A percentile compares a stretch with the other conserved stretches of the same genome.
phyloP scores from a whole-genome alignment of 352 stramenopile species.

The Phytophthora cactorum region DNA sequence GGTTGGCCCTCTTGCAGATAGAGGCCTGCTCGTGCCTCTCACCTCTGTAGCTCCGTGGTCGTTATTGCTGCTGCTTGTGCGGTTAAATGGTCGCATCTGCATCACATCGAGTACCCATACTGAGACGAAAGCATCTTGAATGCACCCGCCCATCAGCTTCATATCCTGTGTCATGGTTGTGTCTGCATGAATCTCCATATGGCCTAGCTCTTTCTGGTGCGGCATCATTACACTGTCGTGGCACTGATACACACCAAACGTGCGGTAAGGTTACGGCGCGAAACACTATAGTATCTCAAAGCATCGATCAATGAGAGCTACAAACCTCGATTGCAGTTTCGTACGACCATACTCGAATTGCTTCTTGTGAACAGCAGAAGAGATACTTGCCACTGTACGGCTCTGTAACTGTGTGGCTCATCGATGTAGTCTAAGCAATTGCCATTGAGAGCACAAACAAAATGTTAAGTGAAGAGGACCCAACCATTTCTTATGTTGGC shows the following conservation, averaged over 20 bases:
- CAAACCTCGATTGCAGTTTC: constrained; percentile 78
- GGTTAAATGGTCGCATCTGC: constrained; percentile 72
- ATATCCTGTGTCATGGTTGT: constrained; percentile 84
- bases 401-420: constrained; percentile 79
- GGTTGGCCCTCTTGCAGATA: constrained; percentile 22
- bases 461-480: neutral
- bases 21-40: constrained; percentile 19
- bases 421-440: constrained; percentile 69
- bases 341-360: constrained; percentile 86
- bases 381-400: constrained; percentile 84
- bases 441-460: neutral
- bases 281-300: neutral
- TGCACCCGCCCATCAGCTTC: constrained; percentile 83
- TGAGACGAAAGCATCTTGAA: constrained; percentile 83
- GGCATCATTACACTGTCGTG: constrained; percentile 76
- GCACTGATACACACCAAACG: constrained; percentile 45
- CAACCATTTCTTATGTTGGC: neutral
- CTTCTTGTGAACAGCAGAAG: constrained; percentile 77
- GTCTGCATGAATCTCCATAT: constrained; percentile 66
- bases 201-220: constrained; percentile 58
- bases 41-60: constrained; percentile 17
- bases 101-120: constrained; percentile 83
- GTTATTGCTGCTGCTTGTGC: constrained; percentile 20
- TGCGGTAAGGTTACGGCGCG: neutral
- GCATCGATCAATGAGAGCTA: neutral